A percentile compares a stretch with the other conserved stretches of the same genome.
phyloP scores from a whole-genome alignment of 331 rosid species.

The Malus hybrid region DNA sequence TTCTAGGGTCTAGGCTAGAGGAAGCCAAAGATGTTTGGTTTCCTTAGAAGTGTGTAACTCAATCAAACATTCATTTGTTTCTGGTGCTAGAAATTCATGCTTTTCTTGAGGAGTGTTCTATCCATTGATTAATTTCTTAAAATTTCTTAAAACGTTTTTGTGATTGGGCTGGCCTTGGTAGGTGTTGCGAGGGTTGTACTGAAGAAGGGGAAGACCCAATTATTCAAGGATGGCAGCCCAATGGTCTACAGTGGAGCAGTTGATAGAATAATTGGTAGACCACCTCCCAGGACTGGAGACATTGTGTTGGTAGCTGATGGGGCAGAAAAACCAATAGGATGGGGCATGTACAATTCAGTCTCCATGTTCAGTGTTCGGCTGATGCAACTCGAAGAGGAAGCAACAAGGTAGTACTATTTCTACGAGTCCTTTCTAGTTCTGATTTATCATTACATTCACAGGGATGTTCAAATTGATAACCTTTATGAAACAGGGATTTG shows the following conservation, averaged over 20 bases:
- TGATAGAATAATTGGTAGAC: slow-evolving; percentile 84
- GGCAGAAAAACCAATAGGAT: slow-evolving; percentile 69
- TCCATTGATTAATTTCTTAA: not conserved
- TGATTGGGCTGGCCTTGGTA: slow-evolving; percentile 29
- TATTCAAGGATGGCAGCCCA: slow-evolving; percentile 95
- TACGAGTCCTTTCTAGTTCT: slow-evolving; percentile 1
- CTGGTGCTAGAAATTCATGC: not conserved
- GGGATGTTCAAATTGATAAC: slow-evolving; percentile 12
- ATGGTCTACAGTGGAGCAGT: slow-evolving; percentile 97
- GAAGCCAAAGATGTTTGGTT: too few relatives aligned
- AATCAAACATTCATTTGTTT: not conserved
- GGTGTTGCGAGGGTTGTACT: slow-evolving; percentile 85
- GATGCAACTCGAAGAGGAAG: slow-evolving; percentile 88
- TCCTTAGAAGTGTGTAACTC: too few relatives aligned
- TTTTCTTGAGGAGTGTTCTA: not conserved
- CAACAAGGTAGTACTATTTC: slow-evolving; percentile 56
- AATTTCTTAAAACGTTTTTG: slow-evolving; percentile 21
- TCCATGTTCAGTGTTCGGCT: slow-evolving; percentile 91
- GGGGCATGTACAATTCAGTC: slow-evolving; percentile 91
- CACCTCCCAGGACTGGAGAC: slow-evolving; percentile 93
- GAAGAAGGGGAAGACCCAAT: slow-evolving; percentile 87
- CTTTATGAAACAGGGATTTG: slow-evolving; percentile 41
- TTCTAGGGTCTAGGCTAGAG: too few relatives aligned
- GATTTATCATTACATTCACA: slow-evolving; percentile 3
- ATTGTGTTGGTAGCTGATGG: slow-evolving; percentile 86